phyloP scores from a whole-genome alignment of 495 filamentous ascomycete genomes.

The Daldinia concentrica region DNA sequence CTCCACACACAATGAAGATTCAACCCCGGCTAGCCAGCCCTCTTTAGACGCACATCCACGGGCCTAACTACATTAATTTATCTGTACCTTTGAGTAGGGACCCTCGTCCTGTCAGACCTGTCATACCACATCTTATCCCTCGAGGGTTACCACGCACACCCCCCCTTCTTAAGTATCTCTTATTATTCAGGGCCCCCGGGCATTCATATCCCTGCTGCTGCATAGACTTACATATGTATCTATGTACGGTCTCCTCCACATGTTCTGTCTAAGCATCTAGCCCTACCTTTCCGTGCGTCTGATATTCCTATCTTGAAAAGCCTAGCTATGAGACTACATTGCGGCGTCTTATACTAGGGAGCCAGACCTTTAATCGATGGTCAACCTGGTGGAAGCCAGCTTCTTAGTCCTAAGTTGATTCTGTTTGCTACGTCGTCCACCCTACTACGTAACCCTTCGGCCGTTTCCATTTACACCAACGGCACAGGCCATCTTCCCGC shows the following conservation, averaged over 20 bases:
- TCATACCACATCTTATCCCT: conserved; percentile 51
- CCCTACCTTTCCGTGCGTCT: conserved; percentile 47
- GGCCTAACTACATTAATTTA: conserved; percentile 44
- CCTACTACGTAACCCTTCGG: conserved; percentile 38
- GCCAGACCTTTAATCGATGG: conserved; percentile 36
- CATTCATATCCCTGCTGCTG: conserved; percentile 47
- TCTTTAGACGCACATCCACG: conserved; percentile 43
- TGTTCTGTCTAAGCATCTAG: conserved; percentile 46
- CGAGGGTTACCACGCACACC: conserved; percentile 46
- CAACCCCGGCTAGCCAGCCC: conserved; percentile 43
- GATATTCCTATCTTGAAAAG: conserved; percentile 45
- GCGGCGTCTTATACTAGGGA: conserved; percentile 43
- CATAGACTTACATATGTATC: conserved; percentile 52
- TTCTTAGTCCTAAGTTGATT: conserved; percentile 32
- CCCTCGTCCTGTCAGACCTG: conserved; percentile 48
- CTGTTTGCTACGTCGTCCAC: conserved; percentile 42
- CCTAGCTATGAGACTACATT: conserved; percentile 45
- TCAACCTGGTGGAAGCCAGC: conserved; percentile 36
- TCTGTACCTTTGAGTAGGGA: conserved; percentile 42
- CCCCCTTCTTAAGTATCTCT: conserved; percentile 42
- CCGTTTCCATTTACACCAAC: conserved; percentile 43
- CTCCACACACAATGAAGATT: conserved; percentile 46
- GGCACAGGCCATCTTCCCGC: conserved; percentile 33
- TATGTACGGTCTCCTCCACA: conserved; percentile 52
- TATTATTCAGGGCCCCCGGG: conserved; percentile 42